Conservation (phyloP, 345 rosid species). For the Populus tremula region DNA sequence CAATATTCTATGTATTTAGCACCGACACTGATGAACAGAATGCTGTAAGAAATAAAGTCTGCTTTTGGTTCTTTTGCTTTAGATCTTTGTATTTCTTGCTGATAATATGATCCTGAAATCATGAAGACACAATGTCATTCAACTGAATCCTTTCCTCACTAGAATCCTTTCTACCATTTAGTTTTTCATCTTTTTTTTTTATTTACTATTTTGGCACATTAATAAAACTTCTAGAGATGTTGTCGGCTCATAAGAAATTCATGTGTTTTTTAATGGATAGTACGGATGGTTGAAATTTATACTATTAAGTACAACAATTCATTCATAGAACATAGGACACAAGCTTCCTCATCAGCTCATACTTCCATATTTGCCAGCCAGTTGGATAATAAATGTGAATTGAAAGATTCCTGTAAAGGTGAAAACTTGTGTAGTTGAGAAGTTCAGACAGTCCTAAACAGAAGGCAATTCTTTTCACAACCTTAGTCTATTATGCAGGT, state of each 20-base stretch:
- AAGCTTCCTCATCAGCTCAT: background rate
- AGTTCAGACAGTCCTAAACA: background rate
- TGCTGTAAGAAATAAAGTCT: constrained; percentile 42
- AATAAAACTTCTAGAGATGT: background rate
- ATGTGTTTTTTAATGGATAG: background rate
- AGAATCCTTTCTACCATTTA: background rate
- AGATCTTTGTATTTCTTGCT: background rate
- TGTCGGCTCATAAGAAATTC: background rate
- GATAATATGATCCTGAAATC: background rate
- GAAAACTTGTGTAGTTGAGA: background rate
- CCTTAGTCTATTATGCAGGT: constrained; percentile 32
- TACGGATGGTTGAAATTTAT: background rate
- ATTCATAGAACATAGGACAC: background rate
- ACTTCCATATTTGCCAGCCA: background rate
- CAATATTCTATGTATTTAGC: constrained; percentile 58
- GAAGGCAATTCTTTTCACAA: background rate
- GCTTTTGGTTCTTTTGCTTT: background rate
- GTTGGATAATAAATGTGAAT: background rate
- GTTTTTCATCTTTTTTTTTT: background rate
- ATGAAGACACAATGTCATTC: background rate
- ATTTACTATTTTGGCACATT: background rate
- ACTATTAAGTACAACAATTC: background rate
- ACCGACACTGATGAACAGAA: constrained; percentile 50
- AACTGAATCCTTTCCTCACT: background rate
- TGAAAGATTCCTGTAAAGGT: background rate